phyloP scores from a whole-genome alignment of 192 early-diverging fungal genomes.

The Backusella sp. region DNA sequence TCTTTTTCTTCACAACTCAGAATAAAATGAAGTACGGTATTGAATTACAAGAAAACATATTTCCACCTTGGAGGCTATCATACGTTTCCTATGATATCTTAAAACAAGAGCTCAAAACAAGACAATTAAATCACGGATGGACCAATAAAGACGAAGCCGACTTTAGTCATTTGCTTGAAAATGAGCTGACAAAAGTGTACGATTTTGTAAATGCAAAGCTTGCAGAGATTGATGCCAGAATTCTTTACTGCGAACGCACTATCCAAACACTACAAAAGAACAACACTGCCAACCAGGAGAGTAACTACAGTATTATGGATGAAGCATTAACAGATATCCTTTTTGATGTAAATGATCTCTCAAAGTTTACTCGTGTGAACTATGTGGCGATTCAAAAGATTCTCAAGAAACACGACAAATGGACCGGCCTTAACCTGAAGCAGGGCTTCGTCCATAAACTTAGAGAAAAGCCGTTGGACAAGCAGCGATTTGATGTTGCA shows the following conservation, averaged over 20 bases:
- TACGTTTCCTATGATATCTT: constrained; percentile 35
- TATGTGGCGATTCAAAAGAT: constrained; percentile 90
- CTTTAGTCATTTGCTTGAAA: constrained; percentile 26
- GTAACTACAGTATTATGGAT: constrained; percentile 55
- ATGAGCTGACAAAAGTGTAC: constrained; percentile 53
- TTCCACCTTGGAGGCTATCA: constrained; percentile 34
- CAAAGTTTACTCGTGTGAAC: constrained; percentile 78
- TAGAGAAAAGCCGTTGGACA: constrained; percentile 68
- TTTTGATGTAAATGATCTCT: constrained; percentile 73
- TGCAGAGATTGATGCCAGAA: constrained; percentile 70
- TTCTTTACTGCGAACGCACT: constrained; percentile 64
- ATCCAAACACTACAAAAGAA: constrained; percentile 35
- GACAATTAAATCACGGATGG: constrained; percentile 56
- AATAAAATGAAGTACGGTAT: constrained; percentile 33
- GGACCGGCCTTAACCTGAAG: constrained; percentile 25
- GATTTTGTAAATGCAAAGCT: constrained; percentile 71
- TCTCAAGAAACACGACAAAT: constrained; percentile 95
- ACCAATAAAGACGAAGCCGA: constrained; percentile 62
- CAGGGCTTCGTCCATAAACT: constrained; percentile 20
- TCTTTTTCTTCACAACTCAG: neutral
- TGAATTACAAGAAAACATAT: constrained; percentile 37
- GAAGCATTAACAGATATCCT: constrained; percentile 62
- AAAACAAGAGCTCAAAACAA: constrained; percentile 37
- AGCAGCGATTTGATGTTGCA: constrained; percentile 83
- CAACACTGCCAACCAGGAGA: constrained; percentile 46